Evolutionary conservation across 2,329 filamentous ascomycete species (phyloP).

Genomic region (Pseudogymnoascus sp.): DNA sequence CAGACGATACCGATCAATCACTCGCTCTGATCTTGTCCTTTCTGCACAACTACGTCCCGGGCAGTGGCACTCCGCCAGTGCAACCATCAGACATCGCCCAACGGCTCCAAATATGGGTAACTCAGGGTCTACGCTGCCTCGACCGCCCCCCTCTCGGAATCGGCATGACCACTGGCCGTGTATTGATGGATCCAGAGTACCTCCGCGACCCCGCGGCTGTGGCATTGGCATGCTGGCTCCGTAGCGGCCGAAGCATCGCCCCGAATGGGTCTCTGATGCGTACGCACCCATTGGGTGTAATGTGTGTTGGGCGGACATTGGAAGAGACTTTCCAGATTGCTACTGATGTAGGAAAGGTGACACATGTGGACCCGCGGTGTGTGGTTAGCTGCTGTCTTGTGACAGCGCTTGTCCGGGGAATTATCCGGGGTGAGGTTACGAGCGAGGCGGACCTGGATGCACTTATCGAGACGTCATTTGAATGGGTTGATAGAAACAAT

Average conservation of each 20-base stretch:
- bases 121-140: constrained; percentile 38
- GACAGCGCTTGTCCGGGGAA: constrained; percentile 38
- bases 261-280: constrained; percentile 47
- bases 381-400: constrained; percentile 41
- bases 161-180: constrained; percentile 38
- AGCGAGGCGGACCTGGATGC: constrained; percentile 34
- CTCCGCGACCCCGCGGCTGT: constrained; percentile 32
- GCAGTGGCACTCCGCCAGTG: constrained; percentile 19
- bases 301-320: constrained; percentile 35
- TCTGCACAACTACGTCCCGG: constrained; percentile 34
- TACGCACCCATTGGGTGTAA: constrained; percentile 42
- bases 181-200: constrained; percentile 35
- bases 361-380: constrained; percentile 45
- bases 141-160: constrained; percentile 41
- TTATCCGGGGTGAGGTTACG: constrained; percentile 38
- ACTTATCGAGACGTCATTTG: constrained; percentile 33
- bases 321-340: constrained; percentile 38
- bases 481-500: constrained; percentile 30
- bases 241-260: constrained; percentile 32
- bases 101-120: constrained; percentile 40
- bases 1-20: constrained; percentile 48
- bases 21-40: constrained; percentile 42
- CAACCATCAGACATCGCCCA: constrained; percentile 36
- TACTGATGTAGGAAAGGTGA: constrained; percentile 35
- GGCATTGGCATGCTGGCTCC: constrained; percentile 36